Percentiles rank a stretch among this genome's conserved stretches.
Evolutionary conservation across 208 protist species (phyloP).

Genomic region (Acanthamoeba healyi): DNA sequence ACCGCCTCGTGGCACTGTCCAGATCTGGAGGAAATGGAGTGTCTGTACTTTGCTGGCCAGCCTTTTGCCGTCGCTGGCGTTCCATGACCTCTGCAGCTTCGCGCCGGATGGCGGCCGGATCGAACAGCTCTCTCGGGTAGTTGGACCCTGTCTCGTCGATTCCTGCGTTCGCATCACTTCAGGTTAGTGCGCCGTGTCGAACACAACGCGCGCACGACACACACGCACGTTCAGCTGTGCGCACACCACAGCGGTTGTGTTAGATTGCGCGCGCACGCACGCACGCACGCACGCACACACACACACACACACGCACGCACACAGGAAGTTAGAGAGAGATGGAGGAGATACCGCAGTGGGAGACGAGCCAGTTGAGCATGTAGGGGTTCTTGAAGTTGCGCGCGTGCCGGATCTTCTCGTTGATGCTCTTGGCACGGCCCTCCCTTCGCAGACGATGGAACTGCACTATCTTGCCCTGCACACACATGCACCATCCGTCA

Average conservation of each 20-base stretch:
- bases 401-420: constrained; percentile 64
- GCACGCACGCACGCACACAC: no score
- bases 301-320: no score
- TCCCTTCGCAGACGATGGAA: constrained; percentile 15
- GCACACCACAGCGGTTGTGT: no score
- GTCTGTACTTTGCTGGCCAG: neutral
- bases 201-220: no score
- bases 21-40: no score
- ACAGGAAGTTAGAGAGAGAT: no score
- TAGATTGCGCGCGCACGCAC: no score
- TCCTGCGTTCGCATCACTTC: neutral
- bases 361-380: constrained; percentile 72
- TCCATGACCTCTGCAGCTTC: constrained; percentile 48
- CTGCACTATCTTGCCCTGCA: constrained; percentile 31
- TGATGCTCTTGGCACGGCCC: constrained; percentile 62
- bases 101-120: constrained; percentile 37
- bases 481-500: neutral
- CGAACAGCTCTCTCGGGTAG: constrained; percentile 54
- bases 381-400: constrained; percentile 72
- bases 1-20: no score
- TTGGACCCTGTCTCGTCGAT: constrained; percentile 61
- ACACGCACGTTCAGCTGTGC: no score
- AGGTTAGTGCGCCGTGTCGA: neutral
- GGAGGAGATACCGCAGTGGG: constrained; percentile 22
- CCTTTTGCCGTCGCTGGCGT: neutral